Conservation (phyloP, 495 filamentous ascomycete species). For the Lasiosphaeria hispida region DNA sequence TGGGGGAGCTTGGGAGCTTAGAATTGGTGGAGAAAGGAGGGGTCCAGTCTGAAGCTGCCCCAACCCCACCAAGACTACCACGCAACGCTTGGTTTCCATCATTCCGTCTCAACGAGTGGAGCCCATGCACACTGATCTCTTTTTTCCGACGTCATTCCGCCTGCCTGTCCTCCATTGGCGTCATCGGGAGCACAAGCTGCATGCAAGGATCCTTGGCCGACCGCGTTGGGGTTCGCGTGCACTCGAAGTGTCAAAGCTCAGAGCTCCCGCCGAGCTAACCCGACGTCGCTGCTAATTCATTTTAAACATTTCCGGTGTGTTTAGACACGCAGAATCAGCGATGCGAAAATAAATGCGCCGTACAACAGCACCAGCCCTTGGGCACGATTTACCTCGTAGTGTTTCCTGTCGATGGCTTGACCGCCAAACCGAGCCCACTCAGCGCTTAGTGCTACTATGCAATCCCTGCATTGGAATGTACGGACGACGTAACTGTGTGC, state of each 20-base stretch:
- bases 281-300: background rate
- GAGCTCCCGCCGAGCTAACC: background rate
- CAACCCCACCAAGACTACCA: background rate
- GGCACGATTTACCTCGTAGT: no score
- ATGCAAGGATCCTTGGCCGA: constrained; percentile 17
- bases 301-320: background rate
- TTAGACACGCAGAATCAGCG: background rate
- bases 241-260: background rate
- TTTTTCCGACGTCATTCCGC: constrained; percentile 23
- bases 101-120: constrained; percentile 10
- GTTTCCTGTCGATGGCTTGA: no score
- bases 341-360: no score
- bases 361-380: no score
- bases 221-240: constrained; percentile 5
- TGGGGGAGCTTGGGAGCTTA: no score
- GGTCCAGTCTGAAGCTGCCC: background rate
- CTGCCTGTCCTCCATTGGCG: constrained; percentile 7
- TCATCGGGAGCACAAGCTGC: constrained; percentile 21
- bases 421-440: no score
- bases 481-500: no score
- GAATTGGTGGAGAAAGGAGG: background rate
- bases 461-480: no score
- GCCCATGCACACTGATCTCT: constrained; percentile 14
- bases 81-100: constrained; percentile 2
- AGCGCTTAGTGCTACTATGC: no score